Percentiles rank a stretch among this genome's conserved stretches.
Conservation (phyloP, 148 eudicot species). For the Silene conica region DNA sequence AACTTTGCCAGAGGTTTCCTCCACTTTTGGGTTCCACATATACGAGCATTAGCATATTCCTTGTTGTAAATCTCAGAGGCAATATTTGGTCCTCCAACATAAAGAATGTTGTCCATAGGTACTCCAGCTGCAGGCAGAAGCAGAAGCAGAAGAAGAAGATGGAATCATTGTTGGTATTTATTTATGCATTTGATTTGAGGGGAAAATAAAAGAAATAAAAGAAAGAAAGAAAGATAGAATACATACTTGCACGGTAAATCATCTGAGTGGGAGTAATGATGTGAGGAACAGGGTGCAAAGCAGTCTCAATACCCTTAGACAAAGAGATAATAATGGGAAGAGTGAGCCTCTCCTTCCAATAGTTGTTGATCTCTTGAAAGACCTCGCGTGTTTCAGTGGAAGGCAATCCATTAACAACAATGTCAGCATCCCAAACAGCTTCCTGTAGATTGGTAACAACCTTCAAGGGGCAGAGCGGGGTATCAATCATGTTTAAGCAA, state of each 20-base stretch:
- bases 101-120: constrained; percentile 79
- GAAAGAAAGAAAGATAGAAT: constrained; percentile 6
- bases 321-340: constrained; percentile 68
- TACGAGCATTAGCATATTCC: constrained; percentile 94
- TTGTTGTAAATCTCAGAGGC: constrained; percentile 92
- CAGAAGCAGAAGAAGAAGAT: too few species aligned
- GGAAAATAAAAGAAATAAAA: not conserved
- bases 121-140: too few species aligned
- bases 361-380: constrained; percentile 70
- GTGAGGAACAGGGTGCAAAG: constrained; percentile 71
- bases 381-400: constrained; percentile 69
- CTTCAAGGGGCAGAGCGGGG: constrained; percentile 60
- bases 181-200: constrained; percentile 26
- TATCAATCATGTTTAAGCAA: constrained; percentile 59
- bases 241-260: constrained; percentile 90
- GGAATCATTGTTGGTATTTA: too few species aligned
- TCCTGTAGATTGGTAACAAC: constrained; percentile 66
- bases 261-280: constrained; percentile 90
- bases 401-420: constrained; percentile 63
- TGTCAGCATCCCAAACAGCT: constrained; percentile 69
- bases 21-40: constrained; percentile 91
- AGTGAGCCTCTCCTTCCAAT: constrained; percentile 84
- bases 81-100: constrained; percentile 94
- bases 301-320: constrained; percentile 95
- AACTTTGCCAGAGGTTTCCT: constrained; percentile 80